A percentile compares a stretch with the other conserved stretches of the same genome.
Conservation (phyloP, 169 alveolate genomes). For the Plasmodium fragile region DNA sequence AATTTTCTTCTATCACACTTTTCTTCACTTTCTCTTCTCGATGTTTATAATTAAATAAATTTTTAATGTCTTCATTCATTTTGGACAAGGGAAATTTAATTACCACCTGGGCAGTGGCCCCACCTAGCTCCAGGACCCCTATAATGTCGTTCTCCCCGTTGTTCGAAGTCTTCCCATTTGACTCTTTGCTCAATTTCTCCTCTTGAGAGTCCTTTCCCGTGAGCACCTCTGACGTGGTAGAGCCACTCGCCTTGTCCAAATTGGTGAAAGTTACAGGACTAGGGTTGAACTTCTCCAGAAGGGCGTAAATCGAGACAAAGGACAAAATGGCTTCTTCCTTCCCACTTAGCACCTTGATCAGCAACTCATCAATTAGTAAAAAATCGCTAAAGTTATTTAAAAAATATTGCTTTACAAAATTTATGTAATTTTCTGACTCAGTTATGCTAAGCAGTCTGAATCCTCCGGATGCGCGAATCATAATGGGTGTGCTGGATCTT, state of each 20-base stretch:
- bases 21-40: conserved; percentile 38
- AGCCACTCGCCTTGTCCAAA: not conserved
- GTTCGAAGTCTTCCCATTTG: not conserved
- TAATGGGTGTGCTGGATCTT: conserved; percentile 43
- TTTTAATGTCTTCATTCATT: conserved; percentile 51
- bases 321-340: conserved; percentile 78
- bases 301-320: conserved; percentile 71
- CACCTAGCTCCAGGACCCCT: conserved; percentile 74
- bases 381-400: conserved; percentile 34
- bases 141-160: conserved; percentile 18
- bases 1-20: conserved; percentile 65
- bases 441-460: conserved; percentile 58
- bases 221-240: not conserved
- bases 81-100: conserved; percentile 55
- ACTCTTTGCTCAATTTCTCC: not conserved
- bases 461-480: conserved; percentile 76
- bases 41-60: conserved; percentile 53
- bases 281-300: conserved; percentile 30
- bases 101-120: conserved; percentile 77
- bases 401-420: conserved; percentile 54
- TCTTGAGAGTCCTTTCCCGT: not conserved
- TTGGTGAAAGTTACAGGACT: conserved; percentile 55
- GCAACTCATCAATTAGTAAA: conserved; percentile 68
- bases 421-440: conserved; percentile 47
- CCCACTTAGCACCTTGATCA: conserved; percentile 72